Evolutionary conservation across 805 yeast genomes (phyloP).

Genomic region (Starmerella riodocensis): DNA sequence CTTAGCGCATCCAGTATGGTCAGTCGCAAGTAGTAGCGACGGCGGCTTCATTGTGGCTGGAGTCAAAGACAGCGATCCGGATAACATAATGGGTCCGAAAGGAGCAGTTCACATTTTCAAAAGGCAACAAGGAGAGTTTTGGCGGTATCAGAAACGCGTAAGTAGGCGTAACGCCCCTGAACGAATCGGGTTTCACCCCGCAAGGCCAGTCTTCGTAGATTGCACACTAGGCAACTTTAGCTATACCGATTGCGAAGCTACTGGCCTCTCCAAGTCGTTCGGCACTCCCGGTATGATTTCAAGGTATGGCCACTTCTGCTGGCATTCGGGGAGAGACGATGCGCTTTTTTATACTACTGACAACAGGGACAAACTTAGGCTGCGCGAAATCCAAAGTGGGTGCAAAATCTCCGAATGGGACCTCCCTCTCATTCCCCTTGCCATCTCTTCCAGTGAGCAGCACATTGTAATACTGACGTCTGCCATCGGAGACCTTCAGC

Average conservation of each 20-base stretch:
- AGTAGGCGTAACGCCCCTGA: too few relatives aligned
- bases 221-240: too few relatives aligned
- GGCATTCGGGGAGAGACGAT: conserved; percentile 8
- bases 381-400: background rate
- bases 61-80: too few relatives aligned
- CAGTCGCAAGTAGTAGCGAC: background rate
- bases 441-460: background rate
- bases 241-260: too few relatives aligned
- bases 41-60: background rate
- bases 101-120: too few relatives aligned
- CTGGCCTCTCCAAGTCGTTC: too few relatives aligned
- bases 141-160: too few relatives aligned
- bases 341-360: conserved; percentile 1
- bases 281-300: too few relatives aligned
- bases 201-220: too few relatives aligned
- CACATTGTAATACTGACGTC: conserved; percentile 4
- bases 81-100: too few relatives aligned
- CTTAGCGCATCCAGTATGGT: background rate
- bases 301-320: conserved; percentile 5
- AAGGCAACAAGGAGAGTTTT: too few relatives aligned
- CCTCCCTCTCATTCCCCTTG: background rate
- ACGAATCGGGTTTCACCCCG: too few relatives aligned
- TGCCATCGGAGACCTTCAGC: background rate
- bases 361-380: background rate
- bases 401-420: background rate